Evolutionary conservation across 768 basidiomycete species (phyloP), one percentile per base, ranked within the genome.

Genomic region (Suillus americanus): DNA sequence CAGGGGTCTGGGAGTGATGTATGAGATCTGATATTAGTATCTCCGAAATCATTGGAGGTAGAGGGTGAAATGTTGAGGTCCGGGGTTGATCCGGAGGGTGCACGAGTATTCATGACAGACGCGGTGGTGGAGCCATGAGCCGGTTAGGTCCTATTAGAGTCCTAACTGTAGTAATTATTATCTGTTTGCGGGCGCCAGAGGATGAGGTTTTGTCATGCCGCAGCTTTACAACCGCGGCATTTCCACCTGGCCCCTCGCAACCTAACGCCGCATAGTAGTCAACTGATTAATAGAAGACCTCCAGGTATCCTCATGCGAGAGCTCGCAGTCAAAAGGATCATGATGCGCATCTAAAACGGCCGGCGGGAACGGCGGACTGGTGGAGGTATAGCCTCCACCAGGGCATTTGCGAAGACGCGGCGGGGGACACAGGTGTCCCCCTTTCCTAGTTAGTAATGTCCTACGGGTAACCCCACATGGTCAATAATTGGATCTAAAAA

Each of bases 1-100:
- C 78, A 43, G 69, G 64, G 20, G 68, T 65, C 72, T 62, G 55
- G 65, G 65, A 23, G 56, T 65, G 13, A 63, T 55, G 64, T 60
- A 57, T 65, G 8, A 67, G 38, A 51, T 71, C 71, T 10, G 68
- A 70, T 1, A 72, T 66, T n/a, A n/a, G n/a, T n/a, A 66, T 71
- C 65, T 80, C 80, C 23, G 74, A 68, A 23, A 80, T 75, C 28
- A 79, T 77, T 0, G 79, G 77, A 3, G 81, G 77, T 9, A 79
- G 68, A n/a, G 75, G 64, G 66, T 69, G 62, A 30, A 64, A 20
- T 45, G 71, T 65, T 51, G 73, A 68, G 7, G 67, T 67, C 38
- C 69, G 64, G 28, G 72, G 41, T 13, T 56, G 5, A 4, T 4
- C 30, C 30, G 5, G n/a, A n/a, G n/a, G 23, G 18, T 12, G 46